A percentile compares a stretch with the other conserved stretches of the same genome.
Conservation (phyloP, 805 yeast species). For the Zygotorulaspora florentina region DNA sequence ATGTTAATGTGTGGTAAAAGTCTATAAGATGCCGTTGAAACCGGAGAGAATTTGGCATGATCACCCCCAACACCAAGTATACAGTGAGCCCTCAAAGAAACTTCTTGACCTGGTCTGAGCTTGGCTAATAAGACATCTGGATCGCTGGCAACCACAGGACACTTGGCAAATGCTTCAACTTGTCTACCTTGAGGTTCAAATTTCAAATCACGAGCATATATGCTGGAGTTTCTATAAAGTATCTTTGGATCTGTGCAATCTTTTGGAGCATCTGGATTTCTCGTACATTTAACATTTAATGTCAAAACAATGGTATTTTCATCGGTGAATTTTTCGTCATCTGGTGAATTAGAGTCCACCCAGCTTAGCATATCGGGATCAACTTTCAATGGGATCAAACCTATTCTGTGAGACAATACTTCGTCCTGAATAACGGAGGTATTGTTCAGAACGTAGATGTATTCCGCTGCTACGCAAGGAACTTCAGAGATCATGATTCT, state of each 20-base stretch:
- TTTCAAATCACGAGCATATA: slow-evolving; percentile 83
- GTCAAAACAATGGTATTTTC: slow-evolving; percentile 84
- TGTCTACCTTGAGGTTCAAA: slow-evolving; percentile 93
- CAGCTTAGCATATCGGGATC: slow-evolving; percentile 87
- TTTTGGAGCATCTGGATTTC: slow-evolving; percentile 77
- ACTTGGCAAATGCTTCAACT: slow-evolving; percentile 58
- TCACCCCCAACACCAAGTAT: slow-evolving; percentile 88
- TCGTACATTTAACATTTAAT: slow-evolving; percentile 77
- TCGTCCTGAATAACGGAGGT: slow-evolving; percentile 97
- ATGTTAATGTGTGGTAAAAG: slow-evolving; percentile 85
- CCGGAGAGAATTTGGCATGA: slow-evolving; percentile 97
- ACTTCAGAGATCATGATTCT: slow-evolving; percentile 96
- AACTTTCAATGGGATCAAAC: slow-evolving; percentile 82
- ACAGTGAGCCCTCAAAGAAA: slow-evolving; percentile 84
- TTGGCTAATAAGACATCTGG: slow-evolving; percentile 89
- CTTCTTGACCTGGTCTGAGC: slow-evolving; percentile 95
- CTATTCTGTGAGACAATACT: slow-evolving; percentile 92
- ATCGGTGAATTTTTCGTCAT: slow-evolving; percentile 71
- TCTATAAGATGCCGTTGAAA: slow-evolving; percentile 93
- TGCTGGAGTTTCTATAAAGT: slow-evolving; percentile 75
- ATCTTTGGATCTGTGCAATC: slow-evolving; percentile 77
- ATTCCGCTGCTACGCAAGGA: slow-evolving; percentile 93
- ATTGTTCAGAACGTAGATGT: slow-evolving; percentile 84
- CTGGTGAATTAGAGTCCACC: slow-evolving; percentile 65
- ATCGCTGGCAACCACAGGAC: slow-evolving; percentile 72